Percentiles rank a stretch among this genome's conserved stretches.
Conservation (phyloP, 768 basidiomycete species). For the Lepiota subincarnata region DNA sequence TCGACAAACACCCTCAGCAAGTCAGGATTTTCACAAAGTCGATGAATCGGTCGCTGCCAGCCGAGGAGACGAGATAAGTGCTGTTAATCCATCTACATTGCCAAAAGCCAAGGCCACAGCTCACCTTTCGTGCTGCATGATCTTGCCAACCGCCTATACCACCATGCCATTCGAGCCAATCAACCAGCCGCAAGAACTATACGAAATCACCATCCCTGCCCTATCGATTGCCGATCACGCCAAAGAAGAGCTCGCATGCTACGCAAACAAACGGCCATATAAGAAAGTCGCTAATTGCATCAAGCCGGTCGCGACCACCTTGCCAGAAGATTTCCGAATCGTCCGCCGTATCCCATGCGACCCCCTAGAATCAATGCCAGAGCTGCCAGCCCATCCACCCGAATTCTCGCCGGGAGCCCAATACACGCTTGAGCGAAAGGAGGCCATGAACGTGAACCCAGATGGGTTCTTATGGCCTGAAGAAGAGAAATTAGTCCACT, state of each 20-base stretch:
- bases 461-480: too few species aligned
- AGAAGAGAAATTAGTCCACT: too few species aligned
- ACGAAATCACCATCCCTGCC: too few species aligned
- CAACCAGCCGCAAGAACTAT: too few species aligned
- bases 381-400: slow-evolving; percentile 9
- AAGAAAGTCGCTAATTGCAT: slow-evolving; percentile 4
- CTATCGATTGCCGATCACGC: too few species aligned
- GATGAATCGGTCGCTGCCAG: background rate
- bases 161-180: too few species aligned
- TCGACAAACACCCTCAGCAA: background rate
- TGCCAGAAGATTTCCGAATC: slow-evolving; percentile 1
- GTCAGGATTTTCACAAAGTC: background rate
- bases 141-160: too few species aligned
- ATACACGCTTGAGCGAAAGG: background rate
- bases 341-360: background rate
- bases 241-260: background rate
- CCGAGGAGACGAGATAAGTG: background rate
- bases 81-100: too few species aligned
- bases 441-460: background rate
- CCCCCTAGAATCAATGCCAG: background rate
- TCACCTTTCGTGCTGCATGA: too few species aligned
- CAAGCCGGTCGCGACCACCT: background rate
- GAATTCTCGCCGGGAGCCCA: background rate
- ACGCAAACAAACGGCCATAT: too few species aligned
- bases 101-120: too few species aligned